Percentiles rank a stretch among this genome's conserved stretches.
Evolutionary conservation across 768 basidiomycete species (phyloP).

Genomic region (Rhodotorula sphaerocarpa): DNA sequence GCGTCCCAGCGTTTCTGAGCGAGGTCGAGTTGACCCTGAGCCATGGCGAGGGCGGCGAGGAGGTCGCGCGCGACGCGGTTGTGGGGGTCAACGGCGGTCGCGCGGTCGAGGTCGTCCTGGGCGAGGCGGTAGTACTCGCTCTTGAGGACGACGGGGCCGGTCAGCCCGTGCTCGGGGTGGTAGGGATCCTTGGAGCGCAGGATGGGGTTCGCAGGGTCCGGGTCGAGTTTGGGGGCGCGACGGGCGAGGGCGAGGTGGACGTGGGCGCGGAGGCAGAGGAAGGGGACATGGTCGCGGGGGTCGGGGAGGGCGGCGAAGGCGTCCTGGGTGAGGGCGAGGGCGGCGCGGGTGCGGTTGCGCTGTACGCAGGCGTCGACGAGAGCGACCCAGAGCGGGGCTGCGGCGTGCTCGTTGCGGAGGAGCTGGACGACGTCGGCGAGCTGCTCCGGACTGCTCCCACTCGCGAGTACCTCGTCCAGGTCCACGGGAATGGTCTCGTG

Average conservation of each 20-base stretch:
- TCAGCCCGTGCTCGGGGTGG: constrained; percentile 15
- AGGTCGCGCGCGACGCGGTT: constrained; percentile 39
- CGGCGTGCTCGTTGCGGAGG: constrained; percentile 62
- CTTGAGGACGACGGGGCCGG: constrained; percentile 38
- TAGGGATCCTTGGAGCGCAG: constrained; percentile 5
- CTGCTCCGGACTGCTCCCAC: constrained; percentile 1
- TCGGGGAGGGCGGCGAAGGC: constrained; percentile 44
- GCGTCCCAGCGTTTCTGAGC: constrained; percentile 73
- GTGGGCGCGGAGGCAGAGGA: constrained; percentile 76
- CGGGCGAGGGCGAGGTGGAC: constrained; percentile 71
- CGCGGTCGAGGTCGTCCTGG: too few species aligned
- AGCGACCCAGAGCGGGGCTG: constrained; percentile 58
- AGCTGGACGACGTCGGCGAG: constrained; percentile 50
- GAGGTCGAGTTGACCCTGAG: constrained; percentile 69
- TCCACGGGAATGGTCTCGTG: constrained; percentile 81
- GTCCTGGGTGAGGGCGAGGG: constrained; percentile 55
- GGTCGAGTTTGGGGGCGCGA: constrained; percentile 70
- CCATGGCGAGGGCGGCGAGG: constrained; percentile 67
- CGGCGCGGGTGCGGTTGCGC: constrained; percentile 18
- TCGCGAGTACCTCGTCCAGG: constrained; percentile 65
- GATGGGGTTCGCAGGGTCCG: constrained; percentile 42
- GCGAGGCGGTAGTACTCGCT: constrained; percentile 31
- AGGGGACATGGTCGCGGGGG: constrained; percentile 52
- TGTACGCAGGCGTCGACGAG: constrained; percentile 43
- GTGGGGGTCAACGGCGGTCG: constrained; percentile 20